These are phyloP conservation scores for Flagelloscypha sp. DNA, from an alignment of 768 basidiomycete species.

Conservation along the genomic window DNA sequence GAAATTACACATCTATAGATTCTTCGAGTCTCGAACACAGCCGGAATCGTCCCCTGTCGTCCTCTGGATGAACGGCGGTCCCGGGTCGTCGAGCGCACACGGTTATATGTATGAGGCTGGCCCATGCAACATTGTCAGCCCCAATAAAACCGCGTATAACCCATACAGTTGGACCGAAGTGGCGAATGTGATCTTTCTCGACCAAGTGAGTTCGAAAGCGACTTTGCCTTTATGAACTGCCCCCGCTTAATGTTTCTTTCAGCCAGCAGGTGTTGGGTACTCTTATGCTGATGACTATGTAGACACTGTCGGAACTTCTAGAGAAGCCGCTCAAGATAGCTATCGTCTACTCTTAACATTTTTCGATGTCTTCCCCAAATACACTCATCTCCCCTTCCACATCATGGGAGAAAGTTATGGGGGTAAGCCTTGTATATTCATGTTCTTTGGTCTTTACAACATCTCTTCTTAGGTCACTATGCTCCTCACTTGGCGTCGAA, in stretches of 20 bases:
- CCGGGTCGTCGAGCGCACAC: constrained; percentile 64
- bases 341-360: constrained; percentile 79
- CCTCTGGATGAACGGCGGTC: constrained; percentile 86
- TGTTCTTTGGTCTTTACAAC: too few species aligned
- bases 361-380: constrained; percentile 68
- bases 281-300: constrained; percentile 75
- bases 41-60: constrained; percentile 77
- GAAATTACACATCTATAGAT: constrained; percentile 40
- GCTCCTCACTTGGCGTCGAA: constrained; percentile 37
- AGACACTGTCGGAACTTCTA: constrained; percentile 62
- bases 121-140: constrained; percentile 69
- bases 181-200: constrained; percentile 72
- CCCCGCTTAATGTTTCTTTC: too few species aligned
- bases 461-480: too few species aligned
- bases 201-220: too few species aligned
- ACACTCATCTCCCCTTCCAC: constrained; percentile 63
- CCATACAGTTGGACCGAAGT: constrained; percentile 78
- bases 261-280: constrained; percentile 89
- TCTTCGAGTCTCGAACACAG: constrained; percentile 75
- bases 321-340: constrained; percentile 85
- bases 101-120: constrained; percentile 91
- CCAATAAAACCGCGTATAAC: constrained; percentile 62
- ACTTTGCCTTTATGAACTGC: too few species aligned
- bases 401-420: constrained; percentile 78
- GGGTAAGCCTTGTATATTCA: constrained; percentile 44